Conservation (phyloP, 2,329 filamentous ascomycete genomes). For the Xylaria sp. region DNA sequence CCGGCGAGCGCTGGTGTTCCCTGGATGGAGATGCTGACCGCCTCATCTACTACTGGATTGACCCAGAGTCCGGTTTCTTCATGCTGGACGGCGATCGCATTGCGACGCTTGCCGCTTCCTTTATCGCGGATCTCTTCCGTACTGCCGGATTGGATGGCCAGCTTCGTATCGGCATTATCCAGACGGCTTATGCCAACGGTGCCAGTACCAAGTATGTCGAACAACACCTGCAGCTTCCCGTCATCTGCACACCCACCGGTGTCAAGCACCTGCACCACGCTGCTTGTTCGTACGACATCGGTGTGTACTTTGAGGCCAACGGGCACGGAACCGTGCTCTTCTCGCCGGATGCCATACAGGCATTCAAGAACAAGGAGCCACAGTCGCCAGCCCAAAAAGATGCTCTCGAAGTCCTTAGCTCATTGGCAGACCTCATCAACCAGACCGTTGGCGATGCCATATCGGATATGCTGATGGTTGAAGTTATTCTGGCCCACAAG, state of each 20-base stretch:
- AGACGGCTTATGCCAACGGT: slow-evolving; percentile 97
- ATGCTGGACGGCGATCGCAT: slow-evolving; percentile 97
- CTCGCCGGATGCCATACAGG: slow-evolving; percentile 77
- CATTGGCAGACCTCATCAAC: slow-evolving; percentile 90
- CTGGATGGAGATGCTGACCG: slow-evolving; percentile 95
- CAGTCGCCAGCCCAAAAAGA: slow-evolving; percentile 91
- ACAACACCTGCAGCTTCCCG: slow-evolving; percentile 83
- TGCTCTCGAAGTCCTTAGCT: slow-evolving; percentile 81
- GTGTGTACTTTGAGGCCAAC: slow-evolving; percentile 98
- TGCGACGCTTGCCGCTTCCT: slow-evolving; percentile 88
- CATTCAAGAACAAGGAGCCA: slow-evolving; percentile 78
- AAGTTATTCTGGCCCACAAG: slow-evolving; percentile 95
- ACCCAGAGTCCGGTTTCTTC: slow-evolving; percentile 80
- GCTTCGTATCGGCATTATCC: slow-evolving; percentile 89
- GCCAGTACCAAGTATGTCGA: slow-evolving; percentile 91
- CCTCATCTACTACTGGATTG: slow-evolving; percentile 91
- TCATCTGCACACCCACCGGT: slow-evolving; percentile 91
- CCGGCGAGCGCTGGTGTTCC: slow-evolving; percentile 81
- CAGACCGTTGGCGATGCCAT: slow-evolving; percentile 96
- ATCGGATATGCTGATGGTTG: slow-evolving; percentile 93
- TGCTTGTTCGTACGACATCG: slow-evolving; percentile 91
- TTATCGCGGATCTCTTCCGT: slow-evolving; percentile 85
- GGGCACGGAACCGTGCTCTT: slow-evolving; percentile 97
- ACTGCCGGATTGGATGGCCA: slow-evolving; percentile 78
- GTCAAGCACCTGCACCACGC: slow-evolving; percentile 98